phyloP scores from a whole-genome alignment of 75 land plant species.

The Picea sitchensis region DNA sequence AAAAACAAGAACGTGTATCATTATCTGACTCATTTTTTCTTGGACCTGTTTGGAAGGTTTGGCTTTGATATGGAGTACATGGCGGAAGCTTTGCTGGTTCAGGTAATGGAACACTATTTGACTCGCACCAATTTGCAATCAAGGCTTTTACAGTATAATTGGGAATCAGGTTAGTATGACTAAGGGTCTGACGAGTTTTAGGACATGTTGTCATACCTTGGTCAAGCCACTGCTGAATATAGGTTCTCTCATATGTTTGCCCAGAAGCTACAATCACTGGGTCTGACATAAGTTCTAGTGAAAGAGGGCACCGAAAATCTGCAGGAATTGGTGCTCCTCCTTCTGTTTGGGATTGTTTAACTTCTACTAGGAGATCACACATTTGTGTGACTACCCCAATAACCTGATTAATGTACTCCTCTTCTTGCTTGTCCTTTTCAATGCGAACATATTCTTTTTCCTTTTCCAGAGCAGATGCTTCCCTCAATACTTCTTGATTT shows the following conservation, averaged over 20 bases:
- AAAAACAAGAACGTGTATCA: neutral
- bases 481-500: constrained; percentile 21
- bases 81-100: constrained; percentile 19
- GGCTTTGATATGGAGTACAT: neutral
- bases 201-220: constrained; percentile 43
- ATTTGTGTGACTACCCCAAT: constrained; percentile 16
- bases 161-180: constrained; percentile 31
- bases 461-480: constrained; percentile 20
- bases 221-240: constrained; percentile 43
- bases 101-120: constrained; percentile 22
- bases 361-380: constrained; percentile 19
- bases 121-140: constrained; percentile 41
- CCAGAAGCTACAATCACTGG: constrained; percentile 50
- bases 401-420: constrained; percentile 4
- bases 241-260: constrained; percentile 42
- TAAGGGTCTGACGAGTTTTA: constrained; percentile 34
- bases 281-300: constrained; percentile 46
- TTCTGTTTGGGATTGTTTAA: constrained; percentile 19
- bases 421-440: constrained; percentile 19
- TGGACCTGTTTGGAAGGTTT: constrained; percentile 6
- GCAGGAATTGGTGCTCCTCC: constrained; percentile 30
- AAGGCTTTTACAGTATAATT: constrained; percentile 41
- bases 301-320: constrained; percentile 48
- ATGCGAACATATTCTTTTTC: constrained; percentile 10
- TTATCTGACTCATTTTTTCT: neutral